Percentiles rank a stretch among this genome's conserved stretches.
Conservation (phyloP, 305 asterid genomes). For the Withania somnifera region DNA sequence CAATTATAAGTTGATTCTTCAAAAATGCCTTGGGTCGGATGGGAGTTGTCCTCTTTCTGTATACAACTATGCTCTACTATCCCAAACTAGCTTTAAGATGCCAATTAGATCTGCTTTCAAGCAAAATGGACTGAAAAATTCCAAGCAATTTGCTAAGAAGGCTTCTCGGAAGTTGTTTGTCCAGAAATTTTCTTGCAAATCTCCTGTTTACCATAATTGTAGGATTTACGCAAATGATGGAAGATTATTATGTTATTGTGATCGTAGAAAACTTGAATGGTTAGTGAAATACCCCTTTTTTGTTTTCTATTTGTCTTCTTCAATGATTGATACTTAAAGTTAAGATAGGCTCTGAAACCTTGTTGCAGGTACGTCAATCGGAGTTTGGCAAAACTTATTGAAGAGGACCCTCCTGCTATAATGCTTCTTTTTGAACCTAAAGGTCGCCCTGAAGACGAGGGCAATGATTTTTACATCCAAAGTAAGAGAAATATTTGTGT, state of each 20-base stretch:
- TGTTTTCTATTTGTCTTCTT: neutral
- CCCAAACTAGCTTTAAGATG: constrained; percentile 47
- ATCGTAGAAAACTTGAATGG: constrained; percentile 94
- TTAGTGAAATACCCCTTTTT: constrained; percentile 24
- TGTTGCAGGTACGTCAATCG: constrained; percentile 61
- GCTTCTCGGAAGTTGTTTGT: constrained; percentile 80
- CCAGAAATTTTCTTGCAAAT: constrained; percentile 88
- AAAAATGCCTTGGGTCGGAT: constrained; percentile 46
- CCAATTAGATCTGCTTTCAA: constrained; percentile 33
- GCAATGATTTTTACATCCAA: constrained; percentile 84
- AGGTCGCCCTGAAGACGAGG: constrained; percentile 99
- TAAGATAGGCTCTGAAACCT: neutral
- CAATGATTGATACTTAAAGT: neutral
- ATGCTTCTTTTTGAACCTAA: constrained; percentile 94
- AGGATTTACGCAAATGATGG: constrained; percentile 94
- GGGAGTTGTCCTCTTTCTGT: constrained; percentile 82
- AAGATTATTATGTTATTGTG: constrained; percentile 82
- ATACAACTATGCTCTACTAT: constrained; percentile 55
- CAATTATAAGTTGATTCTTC: constrained; percentile 38
- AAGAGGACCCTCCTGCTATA: constrained; percentile 74
- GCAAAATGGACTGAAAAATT: constrained; percentile 41
- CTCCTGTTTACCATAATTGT: constrained; percentile 97
- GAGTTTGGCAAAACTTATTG: constrained; percentile 73
- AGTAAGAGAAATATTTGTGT: constrained; percentile 97
- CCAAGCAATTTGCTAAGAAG: constrained; percentile 48